phyloP scores from a whole-genome alignment of 2,329 filamentous ascomycete species.

The Aspergillus persii region DNA sequence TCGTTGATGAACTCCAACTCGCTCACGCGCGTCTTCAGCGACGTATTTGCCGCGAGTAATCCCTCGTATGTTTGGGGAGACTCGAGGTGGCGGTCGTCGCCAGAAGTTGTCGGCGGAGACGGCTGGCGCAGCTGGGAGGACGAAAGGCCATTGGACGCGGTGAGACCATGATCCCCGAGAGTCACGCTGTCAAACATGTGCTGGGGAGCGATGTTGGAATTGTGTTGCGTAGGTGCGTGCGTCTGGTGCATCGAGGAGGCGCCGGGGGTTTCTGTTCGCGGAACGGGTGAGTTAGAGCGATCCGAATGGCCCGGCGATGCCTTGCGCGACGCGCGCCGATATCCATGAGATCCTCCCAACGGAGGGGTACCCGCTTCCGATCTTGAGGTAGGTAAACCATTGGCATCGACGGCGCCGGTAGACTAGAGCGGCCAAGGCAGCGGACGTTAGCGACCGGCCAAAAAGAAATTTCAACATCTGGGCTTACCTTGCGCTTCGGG shows the following conservation, averaged over 20 bases:
- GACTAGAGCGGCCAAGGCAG: slow-evolving; percentile 33
- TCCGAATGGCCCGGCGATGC: slow-evolving; percentile 70
- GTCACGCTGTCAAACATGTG: slow-evolving; percentile 73
- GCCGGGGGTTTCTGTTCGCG: slow-evolving; percentile 73
- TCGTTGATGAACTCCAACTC: slow-evolving; percentile 95
- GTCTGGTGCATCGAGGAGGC: slow-evolving; percentile 45
- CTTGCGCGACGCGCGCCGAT: slow-evolving; percentile 69
- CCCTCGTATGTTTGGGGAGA: slow-evolving; percentile 76
- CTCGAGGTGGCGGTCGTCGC: slow-evolving; percentile 65
- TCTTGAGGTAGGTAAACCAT: slow-evolving; percentile 59
- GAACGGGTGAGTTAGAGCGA: slow-evolving; percentile 73
- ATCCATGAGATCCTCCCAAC: slow-evolving; percentile 51
- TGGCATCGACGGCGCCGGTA: slow-evolving; percentile 45
- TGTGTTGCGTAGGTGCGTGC: slow-evolving; percentile 62
- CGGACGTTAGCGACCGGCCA: slow-evolving; percentile 20
- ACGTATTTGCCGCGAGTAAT: slow-evolving; percentile 74
- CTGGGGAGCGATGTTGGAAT: slow-evolving; percentile 67
- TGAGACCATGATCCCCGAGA: slow-evolving; percentile 68
- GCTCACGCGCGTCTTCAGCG: slow-evolving; percentile 89
- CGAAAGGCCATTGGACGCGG: slow-evolving; percentile 50
- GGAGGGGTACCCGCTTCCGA: slow-evolving; percentile 58
- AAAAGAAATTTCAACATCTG: slow-evolving; percentile 25
- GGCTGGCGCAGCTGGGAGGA: slow-evolving; percentile 54
- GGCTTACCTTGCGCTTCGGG: slow-evolving; percentile 75
- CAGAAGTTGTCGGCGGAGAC: slow-evolving; percentile 59